These are phyloP conservation scores for Fusarium falciforme DNA, from an alignment of 2,329 filamentous ascomycete species.

Conservation along the genomic window DNA sequence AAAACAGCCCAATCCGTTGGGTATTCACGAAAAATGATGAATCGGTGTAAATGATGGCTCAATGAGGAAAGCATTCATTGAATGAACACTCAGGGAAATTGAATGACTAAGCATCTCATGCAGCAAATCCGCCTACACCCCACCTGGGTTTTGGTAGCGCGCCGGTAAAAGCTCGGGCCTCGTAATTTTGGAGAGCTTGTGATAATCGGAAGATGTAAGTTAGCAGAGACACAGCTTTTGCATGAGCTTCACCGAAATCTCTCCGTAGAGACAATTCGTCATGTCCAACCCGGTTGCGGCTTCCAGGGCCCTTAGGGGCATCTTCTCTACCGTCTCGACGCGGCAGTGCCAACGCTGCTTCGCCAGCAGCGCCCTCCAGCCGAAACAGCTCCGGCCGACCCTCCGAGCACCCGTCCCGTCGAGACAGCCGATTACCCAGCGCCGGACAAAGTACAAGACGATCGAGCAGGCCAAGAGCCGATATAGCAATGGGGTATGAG, in stretches of 20 bases:
- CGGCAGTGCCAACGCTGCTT: conserved; percentile 58
- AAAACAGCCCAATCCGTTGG: not conserved
- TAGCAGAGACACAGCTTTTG: conserved; percentile 33
- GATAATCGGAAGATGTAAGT: conserved; percentile 45
- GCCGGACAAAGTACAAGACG: conserved; percentile 61
- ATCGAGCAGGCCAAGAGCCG: conserved; percentile 70
- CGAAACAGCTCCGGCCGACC: conserved; percentile 51
- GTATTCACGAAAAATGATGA: not conserved
- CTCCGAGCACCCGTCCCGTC: conserved; percentile 47
- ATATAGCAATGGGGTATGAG: conserved; percentile 65
- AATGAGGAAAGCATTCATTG: conserved; percentile 9
- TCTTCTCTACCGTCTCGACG: conserved; percentile 46
- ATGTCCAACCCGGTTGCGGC: conserved; percentile 56
- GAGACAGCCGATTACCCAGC: conserved; percentile 51
- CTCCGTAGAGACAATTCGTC: conserved; percentile 22
- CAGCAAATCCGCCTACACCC: not conserved
- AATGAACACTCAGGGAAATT: conserved; percentile 5
- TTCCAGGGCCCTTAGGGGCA: conserved; percentile 51
- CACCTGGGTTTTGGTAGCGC: not conserved
- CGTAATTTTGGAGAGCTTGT: conserved; percentile 38
- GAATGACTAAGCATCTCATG: conserved; percentile 39
- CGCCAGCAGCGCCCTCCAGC: conserved; percentile 49
- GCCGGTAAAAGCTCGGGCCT: conserved; percentile 43
- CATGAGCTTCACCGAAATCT: conserved; percentile 24
- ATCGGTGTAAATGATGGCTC: conserved; percentile 23